phyloP scores from a whole-genome alignment of 1,139 yeast genomes.

The Debaryomycetaceae sp. region DNA sequence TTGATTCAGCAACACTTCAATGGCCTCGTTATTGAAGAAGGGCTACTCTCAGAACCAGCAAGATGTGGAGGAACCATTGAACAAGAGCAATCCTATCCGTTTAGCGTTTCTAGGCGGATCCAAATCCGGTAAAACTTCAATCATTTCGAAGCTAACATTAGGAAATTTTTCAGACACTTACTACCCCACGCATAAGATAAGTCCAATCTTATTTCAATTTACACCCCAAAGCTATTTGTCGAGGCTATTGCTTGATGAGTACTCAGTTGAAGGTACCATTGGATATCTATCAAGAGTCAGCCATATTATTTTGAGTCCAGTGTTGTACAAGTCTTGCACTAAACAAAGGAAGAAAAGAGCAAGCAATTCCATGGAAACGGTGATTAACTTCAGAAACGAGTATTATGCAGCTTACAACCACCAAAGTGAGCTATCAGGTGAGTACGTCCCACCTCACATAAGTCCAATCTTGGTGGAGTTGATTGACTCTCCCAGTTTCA shows the following conservation, averaged over 20 bases:
- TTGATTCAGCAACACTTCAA: not conserved
- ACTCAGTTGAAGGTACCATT: slow-evolving; percentile 12
- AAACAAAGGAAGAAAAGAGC: slow-evolving; percentile 11
- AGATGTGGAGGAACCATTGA: slow-evolving; percentile 1
- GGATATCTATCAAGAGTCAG: slow-evolving; percentile 10
- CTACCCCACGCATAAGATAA: slow-evolving; percentile 60
- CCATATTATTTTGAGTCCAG: slow-evolving; percentile 25
- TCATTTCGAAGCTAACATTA: slow-evolving; percentile 48
- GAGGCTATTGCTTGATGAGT: slow-evolving; percentile 48
- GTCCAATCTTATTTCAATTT: slow-evolving; percentile 54
- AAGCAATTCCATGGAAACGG: slow-evolving; percentile 5
- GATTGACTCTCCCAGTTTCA: slow-evolving; percentile 70
- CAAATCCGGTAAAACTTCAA: slow-evolving; percentile 48
- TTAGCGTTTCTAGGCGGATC: slow-evolving; percentile 58
- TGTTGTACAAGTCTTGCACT: slow-evolving; percentile 21
- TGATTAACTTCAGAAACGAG: slow-evolving; percentile 16
- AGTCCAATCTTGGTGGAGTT: slow-evolving; percentile 64
- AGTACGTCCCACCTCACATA: slow-evolving; percentile 33
- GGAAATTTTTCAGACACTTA: slow-evolving; percentile 53
- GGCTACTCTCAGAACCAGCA: not conserved
- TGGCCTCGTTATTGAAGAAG: not conserved
- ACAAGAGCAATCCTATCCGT: slow-evolving; percentile 14
- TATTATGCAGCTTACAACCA: slow-evolving; percentile 21
- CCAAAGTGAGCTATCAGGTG: slow-evolving; percentile 23
- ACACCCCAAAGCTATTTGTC: slow-evolving; percentile 38